Evolutionary conservation across 169 alveolate species (phyloP).

Genomic region (Eimeria maxima): DNA sequence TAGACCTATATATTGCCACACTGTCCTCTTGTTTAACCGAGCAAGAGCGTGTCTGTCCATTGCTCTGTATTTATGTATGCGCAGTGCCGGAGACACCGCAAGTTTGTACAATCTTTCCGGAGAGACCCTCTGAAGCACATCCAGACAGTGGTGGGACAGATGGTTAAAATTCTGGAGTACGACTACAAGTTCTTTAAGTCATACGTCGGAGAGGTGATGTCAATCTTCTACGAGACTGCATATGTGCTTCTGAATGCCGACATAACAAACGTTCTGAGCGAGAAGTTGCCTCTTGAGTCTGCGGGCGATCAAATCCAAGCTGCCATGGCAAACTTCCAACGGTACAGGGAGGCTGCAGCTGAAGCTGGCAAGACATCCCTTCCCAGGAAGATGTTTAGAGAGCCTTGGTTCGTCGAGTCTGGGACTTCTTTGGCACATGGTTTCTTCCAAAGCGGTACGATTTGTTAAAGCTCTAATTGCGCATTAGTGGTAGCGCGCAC

Average conservation of each 20-base stretch:
- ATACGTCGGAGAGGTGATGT: slow-evolving; percentile 74
- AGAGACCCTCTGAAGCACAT: background rate
- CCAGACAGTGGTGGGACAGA: slow-evolving; percentile 20
- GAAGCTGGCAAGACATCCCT: slow-evolving; percentile 28
- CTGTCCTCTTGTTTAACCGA: background rate
- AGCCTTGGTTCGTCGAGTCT: slow-evolving; percentile 72
- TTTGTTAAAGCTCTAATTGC: background rate
- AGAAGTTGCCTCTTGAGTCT: slow-evolving; percentile 48
- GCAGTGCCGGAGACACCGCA: slow-evolving; percentile 70
- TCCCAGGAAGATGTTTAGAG: slow-evolving; percentile 73
- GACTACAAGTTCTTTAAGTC: slow-evolving; percentile 64
- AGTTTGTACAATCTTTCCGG: background rate
- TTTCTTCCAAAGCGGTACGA: slow-evolving; percentile 72
- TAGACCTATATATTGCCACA: background rate
- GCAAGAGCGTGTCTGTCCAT: background rate
- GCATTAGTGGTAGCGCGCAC: background rate
- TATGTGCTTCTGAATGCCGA: slow-evolving; percentile 65
- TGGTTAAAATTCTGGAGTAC: slow-evolving; percentile 33
- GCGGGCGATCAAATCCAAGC: slow-evolving; percentile 29
- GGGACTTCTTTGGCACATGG: slow-evolving; percentile 73
- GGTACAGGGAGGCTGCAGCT: slow-evolving; percentile 36
- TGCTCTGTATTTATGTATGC: background rate
- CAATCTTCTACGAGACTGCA: slow-evolving; percentile 78
- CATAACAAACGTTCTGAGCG: slow-evolving; percentile 55
- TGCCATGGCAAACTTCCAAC: slow-evolving; percentile 33